Conservation (phyloP, 164 flowering plant species). For the Umbilicus rupestris region DNA sequence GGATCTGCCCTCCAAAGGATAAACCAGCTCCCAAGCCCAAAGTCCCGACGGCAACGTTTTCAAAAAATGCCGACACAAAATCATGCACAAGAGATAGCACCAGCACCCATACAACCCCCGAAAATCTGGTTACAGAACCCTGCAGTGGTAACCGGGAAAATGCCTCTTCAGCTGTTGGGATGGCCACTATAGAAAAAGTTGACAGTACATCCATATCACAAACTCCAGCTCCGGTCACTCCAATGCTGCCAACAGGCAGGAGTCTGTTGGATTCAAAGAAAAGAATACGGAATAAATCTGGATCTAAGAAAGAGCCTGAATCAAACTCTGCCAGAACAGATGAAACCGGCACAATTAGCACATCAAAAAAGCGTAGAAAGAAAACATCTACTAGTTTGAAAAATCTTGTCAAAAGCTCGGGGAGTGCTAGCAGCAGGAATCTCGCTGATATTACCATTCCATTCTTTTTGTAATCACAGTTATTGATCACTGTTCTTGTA, state of each 20-base stretch:
- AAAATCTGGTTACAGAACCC: neutral
- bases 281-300: slow-evolving; percentile 34
- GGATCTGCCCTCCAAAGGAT: slow-evolving; percentile 25
- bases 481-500: neutral
- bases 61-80: neutral
- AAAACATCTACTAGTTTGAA: slow-evolving; percentile 53
- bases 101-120: neutral
- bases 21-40: slow-evolving; percentile 10
- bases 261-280: slow-evolving; percentile 32
- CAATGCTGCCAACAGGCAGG: slow-evolving; percentile 13
- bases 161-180: slow-evolving; percentile 8
- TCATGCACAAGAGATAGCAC: neutral
- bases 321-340: slow-evolving; percentile 16
- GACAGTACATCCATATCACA: slow-evolving; percentile 9
- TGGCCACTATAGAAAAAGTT: slow-evolving; percentile 10
- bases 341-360: slow-evolving; percentile 13
- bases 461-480: slow-evolving; percentile 22
- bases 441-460: slow-evolving; percentile 34
- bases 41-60: no score
- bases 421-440: slow-evolving; percentile 15
- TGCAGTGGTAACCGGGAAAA: no score
- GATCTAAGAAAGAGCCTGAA: slow-evolving; percentile 30
- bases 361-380: slow-evolving; percentile 34
- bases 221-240: slow-evolving; percentile 25
- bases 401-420: slow-evolving; percentile 41